Conservation (phyloP, 495 filamentous ascomycete species). For the Cercophora sp. region DNA sequence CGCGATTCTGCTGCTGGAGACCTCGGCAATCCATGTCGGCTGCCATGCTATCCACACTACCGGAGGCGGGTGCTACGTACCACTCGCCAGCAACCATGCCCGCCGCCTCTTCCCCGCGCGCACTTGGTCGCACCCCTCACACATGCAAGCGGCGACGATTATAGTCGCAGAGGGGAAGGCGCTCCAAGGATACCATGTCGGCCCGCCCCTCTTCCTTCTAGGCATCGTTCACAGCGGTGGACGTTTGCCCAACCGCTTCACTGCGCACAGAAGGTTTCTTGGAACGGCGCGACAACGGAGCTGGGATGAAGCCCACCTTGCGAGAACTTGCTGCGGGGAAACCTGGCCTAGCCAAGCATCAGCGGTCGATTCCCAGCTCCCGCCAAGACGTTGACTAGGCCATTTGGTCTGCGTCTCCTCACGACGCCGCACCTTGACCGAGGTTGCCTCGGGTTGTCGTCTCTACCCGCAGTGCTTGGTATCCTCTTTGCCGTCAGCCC, state of each 20-base stretch:
- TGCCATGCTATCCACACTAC: neutral
- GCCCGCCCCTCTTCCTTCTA: neutral
- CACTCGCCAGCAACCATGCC: neutral
- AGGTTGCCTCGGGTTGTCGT: too few relatives aligned
- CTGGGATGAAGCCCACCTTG: neutral
- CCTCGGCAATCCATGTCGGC: slow-evolving; percentile 6
- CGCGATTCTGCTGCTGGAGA: neutral
- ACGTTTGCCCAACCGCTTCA: too few relatives aligned
- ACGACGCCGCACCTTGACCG: too few relatives aligned
- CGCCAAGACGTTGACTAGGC: too few relatives aligned
- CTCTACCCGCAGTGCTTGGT: too few relatives aligned
- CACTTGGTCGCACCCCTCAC: neutral
- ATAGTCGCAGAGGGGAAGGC: slow-evolving; percentile 4
- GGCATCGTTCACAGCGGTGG: neutral
- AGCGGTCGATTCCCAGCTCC: neutral
- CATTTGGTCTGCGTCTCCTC: too few relatives aligned
- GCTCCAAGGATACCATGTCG: neutral
- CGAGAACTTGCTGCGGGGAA: neutral
- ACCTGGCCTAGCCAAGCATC: neutral
- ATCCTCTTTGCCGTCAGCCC: too few relatives aligned
- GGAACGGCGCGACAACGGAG: slow-evolving; percentile 1
- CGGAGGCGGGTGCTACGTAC: too few relatives aligned
- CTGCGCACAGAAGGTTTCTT: neutral
- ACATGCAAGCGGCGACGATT: slow-evolving; percentile 5
- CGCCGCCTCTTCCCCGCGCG: neutral